These are phyloP conservation scores for Tetrahymena elliotti DNA, from an alignment of 73 alveolate species.

Conservation along the genomic window DNA sequence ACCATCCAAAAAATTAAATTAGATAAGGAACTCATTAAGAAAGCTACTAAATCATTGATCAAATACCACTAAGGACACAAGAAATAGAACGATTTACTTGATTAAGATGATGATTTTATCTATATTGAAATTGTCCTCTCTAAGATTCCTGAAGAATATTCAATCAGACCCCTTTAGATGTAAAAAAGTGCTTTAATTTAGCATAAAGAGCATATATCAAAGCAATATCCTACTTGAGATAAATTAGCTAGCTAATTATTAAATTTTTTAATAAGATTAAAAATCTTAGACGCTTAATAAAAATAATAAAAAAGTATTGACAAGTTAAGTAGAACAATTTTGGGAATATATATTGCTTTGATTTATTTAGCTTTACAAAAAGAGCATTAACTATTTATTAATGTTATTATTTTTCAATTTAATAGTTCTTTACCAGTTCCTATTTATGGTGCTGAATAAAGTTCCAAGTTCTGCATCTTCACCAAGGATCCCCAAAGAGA, in stretches of 20 bases:
- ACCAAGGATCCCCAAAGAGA: slow-evolving; percentile 63
- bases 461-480: slow-evolving; percentile 48
- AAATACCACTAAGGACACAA: background rate
- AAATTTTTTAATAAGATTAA: too few relatives aligned
- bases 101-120: slow-evolving; percentile 28
- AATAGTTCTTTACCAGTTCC: slow-evolving; percentile 48
- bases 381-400: too few relatives aligned
- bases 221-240: background rate
- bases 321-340: background rate
- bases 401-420: too few relatives aligned
- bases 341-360: background rate
- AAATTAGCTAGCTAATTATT: too few relatives aligned
- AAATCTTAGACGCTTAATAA: background rate
- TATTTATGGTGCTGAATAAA: slow-evolving; percentile 35
- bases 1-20: background rate
- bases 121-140: slow-evolving; percentile 29
- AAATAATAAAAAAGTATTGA: background rate
- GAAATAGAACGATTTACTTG: background rate
- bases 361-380: too few relatives aligned
- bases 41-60: background rate
- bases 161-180: slow-evolving; percentile 35
- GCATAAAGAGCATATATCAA: background rate
- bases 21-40: background rate
- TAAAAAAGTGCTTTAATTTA: background rate
- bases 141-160: slow-evolving; percentile 24